Evolutionary conservation across 2,329 filamentous ascomycete species (phyloP).

Genomic region (Escovopsis weberi): DNA sequence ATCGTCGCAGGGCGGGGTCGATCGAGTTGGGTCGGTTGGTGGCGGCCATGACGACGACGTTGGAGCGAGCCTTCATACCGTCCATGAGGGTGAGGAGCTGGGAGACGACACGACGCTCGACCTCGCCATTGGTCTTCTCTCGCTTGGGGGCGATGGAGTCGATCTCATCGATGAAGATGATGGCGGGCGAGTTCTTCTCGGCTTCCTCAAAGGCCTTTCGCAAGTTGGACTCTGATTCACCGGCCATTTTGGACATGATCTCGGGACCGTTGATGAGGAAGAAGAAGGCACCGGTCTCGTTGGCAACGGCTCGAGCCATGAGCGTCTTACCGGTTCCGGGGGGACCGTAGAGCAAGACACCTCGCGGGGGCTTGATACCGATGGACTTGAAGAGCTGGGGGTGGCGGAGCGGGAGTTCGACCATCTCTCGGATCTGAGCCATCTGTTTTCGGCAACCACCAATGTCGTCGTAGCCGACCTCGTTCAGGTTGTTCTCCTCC

Average conservation of each 20-base stretch:
- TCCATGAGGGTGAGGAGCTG: conserved; percentile 98
- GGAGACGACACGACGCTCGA: conserved; percentile 95
- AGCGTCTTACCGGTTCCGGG: conserved; percentile 99
- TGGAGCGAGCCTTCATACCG: conserved; percentile 98
- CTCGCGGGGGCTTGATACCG: conserved; percentile 97
- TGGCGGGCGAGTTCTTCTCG: conserved; percentile 97
- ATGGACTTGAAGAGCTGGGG: conserved; percentile 99
- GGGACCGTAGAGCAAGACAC: conserved; percentile 91
- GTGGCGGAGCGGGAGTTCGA: conserved; percentile 90
- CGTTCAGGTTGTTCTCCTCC: conserved; percentile 97
- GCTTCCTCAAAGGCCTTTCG: conserved; percentile 99
- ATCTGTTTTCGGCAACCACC: conserved; percentile 99
- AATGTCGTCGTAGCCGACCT: conserved; percentile 98
- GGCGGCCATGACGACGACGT: conserved; percentile 97
- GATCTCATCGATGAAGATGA: conserved; percentile 99
- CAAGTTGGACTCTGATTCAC: conserved; percentile 96
- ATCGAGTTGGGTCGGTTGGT: conserved; percentile 99
- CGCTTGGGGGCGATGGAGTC: conserved; percentile 98
- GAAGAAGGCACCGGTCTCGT: conserved; percentile 98
- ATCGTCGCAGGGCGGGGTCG: conserved; percentile 91
- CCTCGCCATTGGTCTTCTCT: conserved; percentile 99
- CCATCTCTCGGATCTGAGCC: conserved; percentile 97
- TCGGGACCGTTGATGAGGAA: conserved; percentile 99
- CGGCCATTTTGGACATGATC: conserved; percentile 99
- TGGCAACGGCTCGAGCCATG: conserved; percentile 96